These are phyloP conservation scores for Xylariaceae sp. DNA, from an alignment of 2,329 filamentous ascomycete species.

Conservation along the genomic window DNA sequence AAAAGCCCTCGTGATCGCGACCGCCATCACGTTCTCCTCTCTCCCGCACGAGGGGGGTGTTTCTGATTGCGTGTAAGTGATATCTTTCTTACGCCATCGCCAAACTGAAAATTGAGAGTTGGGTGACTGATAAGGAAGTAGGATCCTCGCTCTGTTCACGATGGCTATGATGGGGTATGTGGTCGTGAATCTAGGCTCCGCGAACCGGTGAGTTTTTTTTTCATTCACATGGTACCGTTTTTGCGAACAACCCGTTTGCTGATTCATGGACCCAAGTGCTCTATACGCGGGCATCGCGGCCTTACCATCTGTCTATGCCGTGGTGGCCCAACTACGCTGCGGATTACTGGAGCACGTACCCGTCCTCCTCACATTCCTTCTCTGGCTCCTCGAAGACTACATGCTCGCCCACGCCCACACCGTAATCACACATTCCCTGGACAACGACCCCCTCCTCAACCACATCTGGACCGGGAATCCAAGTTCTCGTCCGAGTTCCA, in stretches of 20 bases:
- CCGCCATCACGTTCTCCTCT: slow-evolving; percentile 18
- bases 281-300: too few relatives aligned
- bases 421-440: slow-evolving; percentile 1
- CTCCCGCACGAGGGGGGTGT: slow-evolving; percentile 12
- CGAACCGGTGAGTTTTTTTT: slow-evolving; percentile 11
- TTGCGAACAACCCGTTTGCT: too few relatives aligned
- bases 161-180: slow-evolving; percentile 14
- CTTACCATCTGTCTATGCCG: too few relatives aligned
- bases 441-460: slow-evolving; percentile 4
- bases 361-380: too few relatives aligned
- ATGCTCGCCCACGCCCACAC: neutral
- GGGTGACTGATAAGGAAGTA: neutral
- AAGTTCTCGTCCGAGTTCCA: slow-evolving; percentile 2
- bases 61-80: slow-evolving; percentile 22
- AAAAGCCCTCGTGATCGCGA: slow-evolving; percentile 23
- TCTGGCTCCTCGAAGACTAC: too few relatives aligned
- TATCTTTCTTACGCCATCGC: neutral
- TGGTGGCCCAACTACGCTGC: too few relatives aligned
- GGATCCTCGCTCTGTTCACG: slow-evolving; percentile 19
- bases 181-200: slow-evolving; percentile 14
- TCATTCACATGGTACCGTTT: too few relatives aligned
- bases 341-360: too few relatives aligned
- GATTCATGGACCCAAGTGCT: too few relatives aligned
- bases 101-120: too few relatives aligned
- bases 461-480: slow-evolving; percentile 9